A percentile compares a stretch with the other conserved stretches of the same genome.
phyloP scores from a whole-genome alignment of 495 filamentous ascomycete genomes.

The Antarctomyces pellizariae region DNA sequence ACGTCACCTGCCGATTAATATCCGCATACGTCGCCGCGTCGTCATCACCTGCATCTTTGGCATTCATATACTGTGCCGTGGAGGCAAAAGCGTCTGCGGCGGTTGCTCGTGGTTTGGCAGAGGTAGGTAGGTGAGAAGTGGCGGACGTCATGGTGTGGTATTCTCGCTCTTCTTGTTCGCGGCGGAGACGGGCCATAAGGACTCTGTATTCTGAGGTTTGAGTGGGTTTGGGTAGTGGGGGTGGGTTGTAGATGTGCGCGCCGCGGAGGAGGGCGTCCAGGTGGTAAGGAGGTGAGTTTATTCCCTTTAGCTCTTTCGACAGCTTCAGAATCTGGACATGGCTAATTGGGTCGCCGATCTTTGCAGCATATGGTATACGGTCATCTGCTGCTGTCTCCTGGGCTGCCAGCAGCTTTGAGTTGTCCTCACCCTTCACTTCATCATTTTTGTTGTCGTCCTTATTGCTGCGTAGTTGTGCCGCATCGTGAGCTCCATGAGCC shows the following conservation, averaged over 20 bases:
- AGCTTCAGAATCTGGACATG: slow-evolving; percentile 56
- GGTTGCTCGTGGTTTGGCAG: slow-evolving; percentile 23
- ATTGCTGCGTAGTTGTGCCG: too few species aligned
- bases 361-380: slow-evolving; percentile 13
- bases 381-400: slow-evolving; percentile 10
- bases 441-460: too few species aligned
- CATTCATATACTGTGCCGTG: slow-evolving; percentile 11
- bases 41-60: slow-evolving; percentile 23
- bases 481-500: too few species aligned
- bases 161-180: slow-evolving; percentile 49
- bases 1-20: slow-evolving; percentile 47
- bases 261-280: slow-evolving; percentile 48
- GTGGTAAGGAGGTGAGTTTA: slow-evolving; percentile 13
- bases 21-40: slow-evolving; percentile 37
- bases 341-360: slow-evolving; percentile 46
- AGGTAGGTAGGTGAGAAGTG: slow-evolving; percentile 27
- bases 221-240: slow-evolving; percentile 43
- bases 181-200: slow-evolving; percentile 64
- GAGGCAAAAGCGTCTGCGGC: slow-evolving; percentile 24
- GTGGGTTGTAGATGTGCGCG: slow-evolving; percentile 48
- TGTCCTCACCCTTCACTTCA: too few species aligned
- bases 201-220: slow-evolving; percentile 75
- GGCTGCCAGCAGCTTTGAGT: too few species aligned
- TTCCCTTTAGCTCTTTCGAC: slow-evolving; percentile 26
- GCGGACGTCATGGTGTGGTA: slow-evolving; percentile 59